Conservation (phyloP, 1,284 basidiomycete species). For the Malassezia japonica region DNA sequence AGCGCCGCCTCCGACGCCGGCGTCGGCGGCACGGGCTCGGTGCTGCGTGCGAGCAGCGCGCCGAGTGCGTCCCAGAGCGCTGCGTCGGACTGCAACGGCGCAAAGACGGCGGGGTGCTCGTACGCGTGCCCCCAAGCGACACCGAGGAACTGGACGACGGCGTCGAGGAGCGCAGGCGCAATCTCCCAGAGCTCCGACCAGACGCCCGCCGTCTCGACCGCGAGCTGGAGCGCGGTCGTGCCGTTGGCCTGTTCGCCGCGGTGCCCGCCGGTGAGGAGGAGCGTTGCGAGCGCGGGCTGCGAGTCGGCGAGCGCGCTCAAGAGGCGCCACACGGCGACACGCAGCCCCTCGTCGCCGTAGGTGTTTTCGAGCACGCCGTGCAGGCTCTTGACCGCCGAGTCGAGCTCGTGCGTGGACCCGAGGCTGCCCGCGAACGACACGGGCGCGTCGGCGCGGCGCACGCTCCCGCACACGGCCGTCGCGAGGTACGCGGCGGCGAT, state of each 20-base stretch:
- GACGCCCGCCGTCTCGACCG: constrained; percentile 58
- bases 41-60: constrained; percentile 57
- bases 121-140: constrained; percentile 72
- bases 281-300: constrained; percentile 73
- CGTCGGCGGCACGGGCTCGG: constrained; percentile 51
- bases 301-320: constrained; percentile 70
- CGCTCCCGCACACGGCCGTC: constrained; percentile 20
- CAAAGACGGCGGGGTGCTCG: constrained; percentile 61
- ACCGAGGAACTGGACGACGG: constrained; percentile 67
- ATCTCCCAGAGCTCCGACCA: constrained; percentile 66
- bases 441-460: constrained; percentile 14
- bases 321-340: constrained; percentile 71
- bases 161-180: constrained; percentile 66
- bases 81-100: constrained; percentile 55
- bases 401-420: constrained; percentile 43
- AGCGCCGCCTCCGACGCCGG: constrained; percentile 6
- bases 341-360: constrained; percentile 58
- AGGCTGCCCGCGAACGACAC: constrained; percentile 29
- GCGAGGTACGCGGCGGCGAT: constrained; percentile 29
- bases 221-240: constrained; percentile 50
- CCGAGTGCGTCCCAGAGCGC: constrained; percentile 61
- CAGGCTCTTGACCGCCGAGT: constrained; percentile 26
- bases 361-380: constrained; percentile 49
- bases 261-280: constrained; percentile 68
- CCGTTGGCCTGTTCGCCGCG: constrained; percentile 37